phyloP scores from a whole-genome alignment of 2,329 filamentous ascomycete species.

The Fusarium anguioides region DNA sequence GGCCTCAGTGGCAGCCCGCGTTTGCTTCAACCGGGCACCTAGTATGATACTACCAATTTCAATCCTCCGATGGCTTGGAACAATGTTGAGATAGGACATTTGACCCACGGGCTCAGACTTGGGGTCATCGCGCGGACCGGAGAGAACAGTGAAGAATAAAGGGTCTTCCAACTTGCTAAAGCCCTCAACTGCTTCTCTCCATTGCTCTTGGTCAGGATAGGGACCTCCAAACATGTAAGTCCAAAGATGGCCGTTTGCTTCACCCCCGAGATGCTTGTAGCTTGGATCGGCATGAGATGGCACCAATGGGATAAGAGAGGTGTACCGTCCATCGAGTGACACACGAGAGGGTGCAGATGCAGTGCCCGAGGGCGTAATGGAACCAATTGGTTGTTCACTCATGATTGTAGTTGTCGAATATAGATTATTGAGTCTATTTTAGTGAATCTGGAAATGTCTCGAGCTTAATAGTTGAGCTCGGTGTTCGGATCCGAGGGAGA shows the following conservation, averaged over 20 bases:
- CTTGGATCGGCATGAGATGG: conserved; percentile 44
- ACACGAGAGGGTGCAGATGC: conserved; percentile 31
- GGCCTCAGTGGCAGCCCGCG: conserved; percentile 66
- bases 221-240: conserved; percentile 49
- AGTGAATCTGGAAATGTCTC: background rate
- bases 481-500: background rate
- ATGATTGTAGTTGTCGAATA: background rate
- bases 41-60: conserved; percentile 70
- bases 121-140: conserved; percentile 39
- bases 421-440: background rate
- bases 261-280: conserved; percentile 50
- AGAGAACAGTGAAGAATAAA: conserved; percentile 59
- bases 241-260: conserved; percentile 49
- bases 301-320: conserved; percentile 46
- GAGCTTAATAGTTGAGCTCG: conserved; percentile 2
- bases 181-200: conserved; percentile 26
- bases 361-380: conserved; percentile 23
- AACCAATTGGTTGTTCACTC: conserved; percentile 34
- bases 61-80: conserved; percentile 59
- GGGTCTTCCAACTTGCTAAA: conserved; percentile 50
- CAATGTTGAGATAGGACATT: conserved; percentile 59
- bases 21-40: conserved; percentile 61
- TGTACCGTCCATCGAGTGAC: conserved; percentile 47
- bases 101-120: conserved; percentile 54
- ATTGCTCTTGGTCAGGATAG: conserved; percentile 34